Base-by-base conservation (phyloP, 2,329 filamentous ascomycete species). In the Xylariaceae sp. region DNA sequence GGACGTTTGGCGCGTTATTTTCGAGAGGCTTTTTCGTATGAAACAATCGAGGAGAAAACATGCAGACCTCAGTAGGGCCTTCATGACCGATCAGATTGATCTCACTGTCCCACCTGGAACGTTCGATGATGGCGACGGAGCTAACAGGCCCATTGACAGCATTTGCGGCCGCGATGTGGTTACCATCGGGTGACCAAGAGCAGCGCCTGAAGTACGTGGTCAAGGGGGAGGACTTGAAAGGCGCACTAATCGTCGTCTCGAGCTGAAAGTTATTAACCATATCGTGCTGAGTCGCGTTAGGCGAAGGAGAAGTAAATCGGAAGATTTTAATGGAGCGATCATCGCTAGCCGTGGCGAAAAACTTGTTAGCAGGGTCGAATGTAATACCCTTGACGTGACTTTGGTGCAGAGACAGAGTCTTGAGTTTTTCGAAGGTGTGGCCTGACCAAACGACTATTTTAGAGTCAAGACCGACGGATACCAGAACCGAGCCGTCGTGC, bases 391-490 rank as follows among this genome's bases (percentile, higher is more conserved):
- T 99, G 77, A 99, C 94, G 73, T 97, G 95, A 73, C 92, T 97
- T 73, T 96, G 91, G 74, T 99, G 94, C 60, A 92, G 88, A 1
- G 92, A 87, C 4, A 99, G 78, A 2, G 91, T 93, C 81, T 97
- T 97, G 66, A 99, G 82, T 77, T 96, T 97, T 77, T 99, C 94
- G 68, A 99, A 99, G 0, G 92, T 97, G 75, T 95, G 89, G 0
- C 94, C 95, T 1, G 93, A 97, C 94, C 94, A 99, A 18, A 99
- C 89, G 8, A 99, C 94, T 11, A 99, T 88, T 76, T 99, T 99
- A 49, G 94, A 97, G 75, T 99, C 94, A 66, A 99, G 78, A 1
- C 94, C 95, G 30, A 99, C 94, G 0, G 94, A 97, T 3, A 97
- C 92, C 62, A 99, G 79, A 57, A 99, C 90, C 1, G 93, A 97